Percentiles rank a stretch among this genome's conserved stretches.
phyloP scores from a whole-genome alignment of 805 yeast genomes.

The Sugiyamaella americana region DNA sequence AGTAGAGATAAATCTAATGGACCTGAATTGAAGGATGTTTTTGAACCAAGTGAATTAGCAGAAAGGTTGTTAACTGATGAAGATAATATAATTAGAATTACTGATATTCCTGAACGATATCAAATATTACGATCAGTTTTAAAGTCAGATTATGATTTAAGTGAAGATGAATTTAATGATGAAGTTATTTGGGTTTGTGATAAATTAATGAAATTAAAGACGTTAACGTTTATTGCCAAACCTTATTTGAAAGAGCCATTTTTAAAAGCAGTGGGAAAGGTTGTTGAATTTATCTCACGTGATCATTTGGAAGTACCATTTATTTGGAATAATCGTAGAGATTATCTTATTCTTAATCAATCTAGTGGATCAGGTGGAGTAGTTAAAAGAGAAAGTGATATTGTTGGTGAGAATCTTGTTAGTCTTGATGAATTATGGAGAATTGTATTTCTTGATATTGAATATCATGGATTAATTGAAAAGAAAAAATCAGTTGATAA shows the following conservation, averaged over 20 bases:
- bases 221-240: slow-evolving; percentile 36
- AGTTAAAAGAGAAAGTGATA: slow-evolving; percentile 33
- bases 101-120: slow-evolving; percentile 88
- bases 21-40: slow-evolving; percentile 73
- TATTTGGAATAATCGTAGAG: slow-evolving; percentile 93
- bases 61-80: slow-evolving; percentile 87
- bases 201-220: slow-evolving; percentile 53
- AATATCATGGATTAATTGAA: slow-evolving; percentile 75
- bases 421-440: slow-evolving; percentile 88
- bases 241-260: slow-evolving; percentile 38
- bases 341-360: slow-evolving; percentile 61
- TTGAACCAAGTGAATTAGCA: slow-evolving; percentile 88
- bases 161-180: slow-evolving; percentile 57
- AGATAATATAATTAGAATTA: slow-evolving; percentile 79
- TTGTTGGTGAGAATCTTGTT: slow-evolving; percentile 27
- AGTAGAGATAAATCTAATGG: slow-evolving; percentile 35
- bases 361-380: slow-evolving; percentile 29
- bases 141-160: slow-evolving; percentile 56
- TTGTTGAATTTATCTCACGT: slow-evolving; percentile 65
- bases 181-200: slow-evolving; percentile 82
- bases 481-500: slow-evolving; percentile 60
- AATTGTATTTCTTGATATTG: slow-evolving; percentile 77
- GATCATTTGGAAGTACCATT: slow-evolving; percentile 89
- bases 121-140: slow-evolving; percentile 70
- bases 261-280: slow-evolving; percentile 58